Percentiles rank a stretch among this genome's conserved stretches.
Evolutionary conservation across 2,329 filamentous ascomycete genomes (phyloP).

Genomic region (Microdochium trichocladiopsis): DNA sequence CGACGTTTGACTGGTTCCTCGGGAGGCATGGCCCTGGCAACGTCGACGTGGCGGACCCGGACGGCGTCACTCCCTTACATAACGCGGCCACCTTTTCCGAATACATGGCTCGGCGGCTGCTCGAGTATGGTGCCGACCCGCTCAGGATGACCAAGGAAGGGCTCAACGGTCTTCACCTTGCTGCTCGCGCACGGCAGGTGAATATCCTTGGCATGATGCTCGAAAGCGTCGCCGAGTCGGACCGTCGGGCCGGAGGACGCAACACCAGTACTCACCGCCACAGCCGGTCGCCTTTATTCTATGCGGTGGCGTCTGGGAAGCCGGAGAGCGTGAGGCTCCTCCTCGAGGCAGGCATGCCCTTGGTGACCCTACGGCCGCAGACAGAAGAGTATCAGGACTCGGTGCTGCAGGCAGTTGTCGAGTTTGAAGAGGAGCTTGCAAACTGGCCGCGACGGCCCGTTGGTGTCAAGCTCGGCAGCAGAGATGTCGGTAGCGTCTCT

Average conservation of each 20-base stretch:
- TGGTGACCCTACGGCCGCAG: background rate
- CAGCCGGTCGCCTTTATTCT: background rate
- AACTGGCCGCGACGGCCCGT: background rate
- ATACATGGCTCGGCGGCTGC: constrained; percentile 14
- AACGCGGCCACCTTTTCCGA: constrained; percentile 12
- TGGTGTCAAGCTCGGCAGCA: background rate
- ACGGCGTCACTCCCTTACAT: constrained; percentile 16
- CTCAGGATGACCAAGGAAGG: constrained; percentile 19
- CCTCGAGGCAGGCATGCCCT: background rate
- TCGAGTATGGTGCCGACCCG: constrained; percentile 28
- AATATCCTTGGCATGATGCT: constrained; percentile 25
- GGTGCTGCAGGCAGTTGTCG: background rate
- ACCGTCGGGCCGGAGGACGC: too few relatives aligned
- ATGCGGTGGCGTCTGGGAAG: background rate
- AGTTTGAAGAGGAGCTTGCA: background rate
- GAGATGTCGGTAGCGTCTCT: background rate
- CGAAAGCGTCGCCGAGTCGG: too few relatives aligned
- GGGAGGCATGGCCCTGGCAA: background rate
- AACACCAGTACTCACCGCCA: too few relatives aligned
- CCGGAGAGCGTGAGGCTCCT: background rate
- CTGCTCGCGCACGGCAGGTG: constrained; percentile 20
- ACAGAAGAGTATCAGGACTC: background rate
- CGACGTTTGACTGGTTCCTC: too few relatives aligned
- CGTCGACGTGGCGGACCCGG: constrained; percentile 5
- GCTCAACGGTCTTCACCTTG: constrained; percentile 30